Evolutionary conservation across 129 eudicot species (phyloP), one percentile per base, ranked within the genome.

Genomic region (Artemisia annua): DNA sequence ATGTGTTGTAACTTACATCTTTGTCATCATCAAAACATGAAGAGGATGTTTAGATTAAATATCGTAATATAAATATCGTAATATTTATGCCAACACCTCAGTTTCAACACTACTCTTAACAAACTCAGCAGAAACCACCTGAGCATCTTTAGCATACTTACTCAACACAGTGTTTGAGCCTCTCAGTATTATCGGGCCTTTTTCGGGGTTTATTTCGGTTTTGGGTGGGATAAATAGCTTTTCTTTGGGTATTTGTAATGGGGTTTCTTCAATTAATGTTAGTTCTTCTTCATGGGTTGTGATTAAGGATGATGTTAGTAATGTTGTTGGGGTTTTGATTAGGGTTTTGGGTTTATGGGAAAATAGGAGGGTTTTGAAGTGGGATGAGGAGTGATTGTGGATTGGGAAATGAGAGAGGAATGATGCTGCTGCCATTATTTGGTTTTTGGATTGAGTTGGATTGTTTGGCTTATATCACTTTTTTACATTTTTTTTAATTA

Each of bases 141-240:
- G 94, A 74, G 87, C 91, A 73, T 88, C 89, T 65, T 78, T 85
- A 35, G 97, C 99, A 68, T 90, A 95, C 75, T 88, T 88, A 43
- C 99, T 87, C 61, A 95, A 73, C 81, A 95, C 97, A 48, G 90
- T 95, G 55, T 95, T 95, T 0, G 99, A 95, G 15, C 97, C 99
- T 75, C 76, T 95, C 80, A 95, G 76, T 48, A 95, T 82, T 74
- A 97, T 82, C n/a, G 84, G 73, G 15, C 74, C 55, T 3, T 74
- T 63, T 28, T 59, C 20, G 77, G 92, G 65, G 13, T 83, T 76
- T 60, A 90, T 49, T 26, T 90, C 98, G 11, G 98, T 90, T 7
- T 95, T 97, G 1, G 99, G 99, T 1, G 99, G 99, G 6, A 88
- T 67, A 32, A 90, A 95, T 1, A 95, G 96, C 80, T 85, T 86